Conservation (phyloP, 192 early-diverging fungal genomes). For the Linnemannia zychae region DNA sequence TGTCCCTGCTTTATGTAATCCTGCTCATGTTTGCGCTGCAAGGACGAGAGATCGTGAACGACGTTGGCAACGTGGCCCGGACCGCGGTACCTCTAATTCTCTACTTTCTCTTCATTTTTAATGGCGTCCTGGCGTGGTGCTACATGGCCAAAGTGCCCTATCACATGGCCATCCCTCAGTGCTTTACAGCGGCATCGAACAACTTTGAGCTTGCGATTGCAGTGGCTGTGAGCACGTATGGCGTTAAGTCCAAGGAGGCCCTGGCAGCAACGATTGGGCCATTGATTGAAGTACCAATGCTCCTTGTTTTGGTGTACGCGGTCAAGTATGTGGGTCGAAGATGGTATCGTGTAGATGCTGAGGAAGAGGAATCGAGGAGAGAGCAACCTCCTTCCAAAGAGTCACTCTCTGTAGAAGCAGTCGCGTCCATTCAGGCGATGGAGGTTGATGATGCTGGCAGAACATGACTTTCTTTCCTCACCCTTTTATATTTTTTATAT, state of each 20-base stretch:
- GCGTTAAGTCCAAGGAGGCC: constrained; percentile 73
- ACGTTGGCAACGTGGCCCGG: constrained; percentile 72
- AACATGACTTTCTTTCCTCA: too few species aligned
- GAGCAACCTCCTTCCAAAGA: too few species aligned
- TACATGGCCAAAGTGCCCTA: constrained; percentile 58
- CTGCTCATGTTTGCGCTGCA: constrained; percentile 79
- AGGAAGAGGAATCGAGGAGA: too few species aligned
- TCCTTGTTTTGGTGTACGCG: constrained; percentile 67
- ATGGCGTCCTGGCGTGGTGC: constrained; percentile 59
- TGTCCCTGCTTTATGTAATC: constrained; percentile 76
- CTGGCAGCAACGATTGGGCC: constrained; percentile 76
- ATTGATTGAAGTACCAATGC: constrained; percentile 79
- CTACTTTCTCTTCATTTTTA: constrained; percentile 73
- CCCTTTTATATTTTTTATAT: too few species aligned
- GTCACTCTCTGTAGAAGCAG: too few species aligned
- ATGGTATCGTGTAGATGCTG: too few species aligned
- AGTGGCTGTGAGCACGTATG: constrained; percentile 75
- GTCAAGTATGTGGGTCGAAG: constrained; percentile 41
- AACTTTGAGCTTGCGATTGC: constrained; percentile 88
- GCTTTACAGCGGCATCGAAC: constrained; percentile 76
- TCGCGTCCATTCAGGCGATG: too few species aligned
- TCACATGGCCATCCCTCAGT: constrained; percentile 63
- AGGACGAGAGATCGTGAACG: constrained; percentile 68
- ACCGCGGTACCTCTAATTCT: constrained; percentile 72
- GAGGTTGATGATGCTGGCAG: too few species aligned